Evolutionary conservation across 306 rosid genomes (phyloP).

Genomic region (Prunus kanzakura): DNA sequence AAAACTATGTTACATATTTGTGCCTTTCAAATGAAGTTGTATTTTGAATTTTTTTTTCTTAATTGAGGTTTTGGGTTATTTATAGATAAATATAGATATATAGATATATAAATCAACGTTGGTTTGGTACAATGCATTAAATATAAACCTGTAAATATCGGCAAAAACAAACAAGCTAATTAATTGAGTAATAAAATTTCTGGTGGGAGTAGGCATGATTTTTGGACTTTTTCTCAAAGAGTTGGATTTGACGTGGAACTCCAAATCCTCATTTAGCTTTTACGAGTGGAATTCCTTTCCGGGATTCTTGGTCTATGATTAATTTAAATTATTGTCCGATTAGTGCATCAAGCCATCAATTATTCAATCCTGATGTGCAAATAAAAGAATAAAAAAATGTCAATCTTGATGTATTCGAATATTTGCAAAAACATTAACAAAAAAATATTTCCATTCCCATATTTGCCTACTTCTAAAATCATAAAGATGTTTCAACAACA

Average conservation of each 20-base stretch:
- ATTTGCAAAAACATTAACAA: not conserved
- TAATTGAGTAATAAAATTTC: not conserved
- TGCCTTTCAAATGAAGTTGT: too few species aligned
- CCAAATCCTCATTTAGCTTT: not conserved
- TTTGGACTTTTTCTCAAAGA: not conserved
- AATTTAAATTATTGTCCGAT: not conserved
- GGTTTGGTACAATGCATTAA: too few species aligned
- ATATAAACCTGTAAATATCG: too few species aligned
- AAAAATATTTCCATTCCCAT: not conserved
- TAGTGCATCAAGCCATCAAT: not conserved
- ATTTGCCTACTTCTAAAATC: not conserved
- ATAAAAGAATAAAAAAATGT: too few species aligned
- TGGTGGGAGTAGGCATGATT: not conserved
- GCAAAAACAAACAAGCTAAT: too few species aligned
- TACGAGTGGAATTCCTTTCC: constrained; percentile 4
- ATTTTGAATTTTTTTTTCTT: too few species aligned
- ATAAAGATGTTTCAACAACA: not conserved
- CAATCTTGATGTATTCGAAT: not conserved
- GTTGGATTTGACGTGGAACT: constrained; percentile 13
- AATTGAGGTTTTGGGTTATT: too few species aligned
- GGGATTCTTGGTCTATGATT: not conserved
- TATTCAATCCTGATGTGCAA: not conserved
- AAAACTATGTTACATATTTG: too few species aligned
- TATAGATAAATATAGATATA: too few species aligned
- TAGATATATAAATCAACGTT: too few species aligned